A percentile compares a stretch with the other conserved stretches of the same genome.
phyloP scores from a whole-genome alignment of 176 grass and related monocot species.

The Typha latifolia region DNA sequence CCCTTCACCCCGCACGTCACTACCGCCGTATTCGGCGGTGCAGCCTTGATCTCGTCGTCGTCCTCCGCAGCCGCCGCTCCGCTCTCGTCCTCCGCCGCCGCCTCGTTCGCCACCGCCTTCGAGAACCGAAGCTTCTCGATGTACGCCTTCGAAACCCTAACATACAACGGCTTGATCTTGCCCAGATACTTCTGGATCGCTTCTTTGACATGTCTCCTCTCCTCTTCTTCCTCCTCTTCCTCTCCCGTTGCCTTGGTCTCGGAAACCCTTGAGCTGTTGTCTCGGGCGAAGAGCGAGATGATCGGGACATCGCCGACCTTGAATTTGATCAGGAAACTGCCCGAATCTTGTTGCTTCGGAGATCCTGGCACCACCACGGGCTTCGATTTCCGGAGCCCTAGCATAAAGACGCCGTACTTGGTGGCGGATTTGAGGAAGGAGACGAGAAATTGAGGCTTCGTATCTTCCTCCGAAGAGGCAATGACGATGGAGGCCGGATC shows the following conservation, averaged over 20 bases:
- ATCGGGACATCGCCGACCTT: slow-evolving; percentile 59
- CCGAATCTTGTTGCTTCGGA: slow-evolving; percentile 15
- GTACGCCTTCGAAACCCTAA: slow-evolving; percentile 61
- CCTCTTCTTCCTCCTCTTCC: slow-evolving; percentile 37
- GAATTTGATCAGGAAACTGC: slow-evolving; percentile 63
- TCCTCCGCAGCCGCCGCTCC: neutral
- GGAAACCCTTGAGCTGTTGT: slow-evolving; percentile 33
- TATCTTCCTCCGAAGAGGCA: slow-evolving; percentile 13
- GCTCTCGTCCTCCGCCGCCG: slow-evolving; percentile 37
- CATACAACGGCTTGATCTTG: slow-evolving; percentile 81
- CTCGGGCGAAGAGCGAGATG: slow-evolving; percentile 74
- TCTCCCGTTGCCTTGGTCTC: slow-evolving; percentile 2
- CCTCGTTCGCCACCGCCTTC: slow-evolving; percentile 38
- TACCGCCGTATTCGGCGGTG: slow-evolving; percentile 17
- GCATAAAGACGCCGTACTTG: slow-evolving; percentile 73
- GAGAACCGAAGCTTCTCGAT: slow-evolving; percentile 57
- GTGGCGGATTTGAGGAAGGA: slow-evolving; percentile 55
- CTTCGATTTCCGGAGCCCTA: slow-evolving; percentile 57
- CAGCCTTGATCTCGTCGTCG: neutral
- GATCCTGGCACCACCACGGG: neutral
- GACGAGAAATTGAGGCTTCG: slow-evolving; percentile 20
- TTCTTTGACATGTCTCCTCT: slow-evolving; percentile 62
- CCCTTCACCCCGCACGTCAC: slow-evolving; percentile 62
- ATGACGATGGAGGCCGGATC: slow-evolving; percentile 19
- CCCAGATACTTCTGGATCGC: slow-evolving; percentile 63